phyloP scores from a whole-genome alignment of 805 yeast genomes.

The Hanseniaspora thailandica region DNA sequence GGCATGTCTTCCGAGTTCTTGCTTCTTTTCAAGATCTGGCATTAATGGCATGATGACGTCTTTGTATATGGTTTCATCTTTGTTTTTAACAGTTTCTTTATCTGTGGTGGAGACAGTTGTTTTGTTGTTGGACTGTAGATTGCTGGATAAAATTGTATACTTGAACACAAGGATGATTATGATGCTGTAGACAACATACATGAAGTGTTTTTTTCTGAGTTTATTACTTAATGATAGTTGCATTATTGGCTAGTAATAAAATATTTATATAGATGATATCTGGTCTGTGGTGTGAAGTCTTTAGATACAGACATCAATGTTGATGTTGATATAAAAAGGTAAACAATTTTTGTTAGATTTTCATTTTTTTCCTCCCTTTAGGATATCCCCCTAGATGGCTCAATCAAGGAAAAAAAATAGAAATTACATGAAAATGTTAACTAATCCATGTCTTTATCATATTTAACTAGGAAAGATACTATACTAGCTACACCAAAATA shows the following conservation, averaged over 20 bases:
- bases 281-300: no score
- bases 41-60: constrained; percentile 74
- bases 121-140: background rate
- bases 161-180: constrained; percentile 6
- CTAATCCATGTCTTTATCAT: no score
- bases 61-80: constrained; percentile 11
- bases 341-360: background rate
- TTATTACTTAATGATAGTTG: background rate
- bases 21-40: constrained; percentile 59
- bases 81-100: background rate
- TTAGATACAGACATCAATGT: no score
- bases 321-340: no score
- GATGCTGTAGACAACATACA: constrained; percentile 4
- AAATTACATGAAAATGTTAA: background rate
- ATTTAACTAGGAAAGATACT: no score
- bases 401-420: background rate
- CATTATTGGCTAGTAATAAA: no score
- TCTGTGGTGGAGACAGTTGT: background rate
- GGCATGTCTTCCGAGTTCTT: constrained; percentile 79
- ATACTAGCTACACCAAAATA: no score
- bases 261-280: no score
- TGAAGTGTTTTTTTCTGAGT: background rate
- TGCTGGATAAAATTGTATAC: constrained; percentile 1
- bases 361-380: background rate
- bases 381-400: background rate